These are phyloP conservation scores for Fusarium sp. DNA, from an alignment of 2,329 filamentous ascomycete genomes.

Conservation along the genomic window DNA sequence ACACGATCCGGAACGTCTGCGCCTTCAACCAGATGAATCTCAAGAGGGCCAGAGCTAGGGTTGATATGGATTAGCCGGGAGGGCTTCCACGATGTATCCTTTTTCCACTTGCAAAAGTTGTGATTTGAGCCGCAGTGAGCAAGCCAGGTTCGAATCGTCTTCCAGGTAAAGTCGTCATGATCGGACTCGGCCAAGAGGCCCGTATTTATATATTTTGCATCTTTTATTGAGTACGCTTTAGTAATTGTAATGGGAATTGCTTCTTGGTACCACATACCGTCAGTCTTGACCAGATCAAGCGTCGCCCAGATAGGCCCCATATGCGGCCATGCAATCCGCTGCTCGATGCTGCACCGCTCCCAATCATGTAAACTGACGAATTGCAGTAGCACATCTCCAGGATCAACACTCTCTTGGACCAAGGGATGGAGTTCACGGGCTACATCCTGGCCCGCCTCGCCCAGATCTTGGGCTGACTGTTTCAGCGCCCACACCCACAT, in stretches of 20 bases:
- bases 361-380: background rate
- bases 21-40: constrained; percentile 7
- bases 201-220: background rate
- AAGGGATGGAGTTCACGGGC: constrained; percentile 8
- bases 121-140: constrained; percentile 3
- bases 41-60: background rate
- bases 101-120: background rate
- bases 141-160: constrained; percentile 10
- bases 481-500: constrained; percentile 11
- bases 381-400: constrained; percentile 6
- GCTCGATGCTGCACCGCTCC: background rate
- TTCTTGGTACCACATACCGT: background rate
- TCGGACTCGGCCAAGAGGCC: constrained; percentile 3
- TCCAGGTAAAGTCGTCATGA: background rate
- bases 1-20: background rate
- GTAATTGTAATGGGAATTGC: too few species aligned
- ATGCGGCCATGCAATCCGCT: constrained; percentile 4
- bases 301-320: constrained; percentile 5
- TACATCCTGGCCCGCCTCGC: background rate
- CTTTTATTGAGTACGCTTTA: background rate
- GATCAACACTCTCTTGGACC: background rate
- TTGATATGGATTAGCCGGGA: constrained; percentile 5
- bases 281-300: constrained; percentile 1
- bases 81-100: constrained; percentile 11
- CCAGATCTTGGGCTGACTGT: background rate